phyloP scores from a whole-genome alignment of 805 yeast species.

The Grigorovia jiainica region DNA sequence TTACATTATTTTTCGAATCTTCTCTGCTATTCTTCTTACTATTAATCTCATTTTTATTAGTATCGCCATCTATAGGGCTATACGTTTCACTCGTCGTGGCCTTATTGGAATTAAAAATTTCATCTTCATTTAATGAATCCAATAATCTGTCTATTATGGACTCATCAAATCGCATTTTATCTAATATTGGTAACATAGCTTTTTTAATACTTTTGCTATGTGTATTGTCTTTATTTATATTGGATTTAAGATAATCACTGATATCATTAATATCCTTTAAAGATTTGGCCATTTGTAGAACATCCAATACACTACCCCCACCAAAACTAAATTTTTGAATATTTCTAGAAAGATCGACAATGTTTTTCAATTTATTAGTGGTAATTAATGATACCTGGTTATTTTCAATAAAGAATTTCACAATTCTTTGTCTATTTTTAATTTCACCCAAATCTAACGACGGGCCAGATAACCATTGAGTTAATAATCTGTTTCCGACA shows the following conservation, averaged over 20 bases:
- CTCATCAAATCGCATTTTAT: conserved; percentile 31
- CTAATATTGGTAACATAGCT: conserved; percentile 17
- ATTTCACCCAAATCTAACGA: conserved; percentile 51
- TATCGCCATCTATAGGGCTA: conserved; percentile 4
- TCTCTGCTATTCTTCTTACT: background rate
- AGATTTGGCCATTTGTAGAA: conserved; percentile 36
- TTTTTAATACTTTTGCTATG: conserved; percentile 18
- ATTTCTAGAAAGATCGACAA: conserved; percentile 51
- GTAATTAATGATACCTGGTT: conserved; percentile 24
- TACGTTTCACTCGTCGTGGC: background rate
- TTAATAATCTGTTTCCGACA: conserved; percentile 71
- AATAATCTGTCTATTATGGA: conserved; percentile 36
- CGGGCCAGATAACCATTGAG: conserved; percentile 79
- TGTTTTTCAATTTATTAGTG: conserved; percentile 31
- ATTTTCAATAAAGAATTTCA: conserved; percentile 34
- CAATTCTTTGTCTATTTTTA: conserved; percentile 43
- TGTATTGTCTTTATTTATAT: conserved; percentile 12
- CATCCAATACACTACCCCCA: conserved; percentile 36
- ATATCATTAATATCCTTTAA: conserved; percentile 30
- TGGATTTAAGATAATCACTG: conserved; percentile 8
- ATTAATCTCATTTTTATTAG: conserved; percentile 4
- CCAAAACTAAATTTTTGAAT: conserved; percentile 49
- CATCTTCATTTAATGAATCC: conserved; percentile 34
- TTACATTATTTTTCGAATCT: too few relatives aligned
- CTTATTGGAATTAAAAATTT: conserved; percentile 14